Conservation (phyloP, 441 rosid genomes). For the Breynia disticha region DNA sequence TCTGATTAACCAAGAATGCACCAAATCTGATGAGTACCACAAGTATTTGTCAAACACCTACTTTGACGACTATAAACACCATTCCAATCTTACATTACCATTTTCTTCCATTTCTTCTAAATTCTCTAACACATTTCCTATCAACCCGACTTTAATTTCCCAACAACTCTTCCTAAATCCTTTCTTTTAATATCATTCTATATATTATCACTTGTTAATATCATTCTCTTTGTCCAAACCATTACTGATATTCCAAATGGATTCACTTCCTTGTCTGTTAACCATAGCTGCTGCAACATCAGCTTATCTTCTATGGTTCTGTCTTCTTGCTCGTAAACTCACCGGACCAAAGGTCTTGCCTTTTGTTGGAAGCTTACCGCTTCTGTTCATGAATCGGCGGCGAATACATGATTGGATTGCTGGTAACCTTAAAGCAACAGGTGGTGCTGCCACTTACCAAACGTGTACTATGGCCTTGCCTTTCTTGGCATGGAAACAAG, state of each 20-base stretch:
- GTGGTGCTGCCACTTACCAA: conserved; percentile 67
- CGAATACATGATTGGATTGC: conserved; percentile 83
- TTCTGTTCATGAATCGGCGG: conserved; percentile 44
- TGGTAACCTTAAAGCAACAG: conserved; percentile 54
- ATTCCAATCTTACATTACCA: too few relatives aligned
- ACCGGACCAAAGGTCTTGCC: conserved; percentile 73
- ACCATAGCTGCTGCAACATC: conserved; percentile 29
- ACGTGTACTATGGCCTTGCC: conserved; percentile 70
- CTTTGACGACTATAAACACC: conserved; percentile 7
- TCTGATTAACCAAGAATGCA: not conserved
- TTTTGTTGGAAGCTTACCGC: conserved; percentile 63
- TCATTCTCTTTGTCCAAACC: conserved; percentile 5
- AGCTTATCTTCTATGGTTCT: conserved; percentile 70
- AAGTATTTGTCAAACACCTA: conserved; percentile 8
- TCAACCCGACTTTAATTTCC: conserved; percentile 37
- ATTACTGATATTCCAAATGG: conserved; percentile 25
- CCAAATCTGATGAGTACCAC: not conserved
- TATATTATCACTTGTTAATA: conserved; percentile 11
- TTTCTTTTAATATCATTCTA: conserved; percentile 18
- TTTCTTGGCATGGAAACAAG: conserved; percentile 62
- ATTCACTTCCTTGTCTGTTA: conserved; percentile 22
- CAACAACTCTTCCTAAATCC: conserved; percentile 48
- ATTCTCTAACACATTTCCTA: conserved; percentile 17
- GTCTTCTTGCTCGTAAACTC: conserved; percentile 44
- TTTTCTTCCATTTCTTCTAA: conserved; percentile 19